Conservation (phyloP, 768 basidiomycete genomes). For the Phaffia tasmanica region DNA sequence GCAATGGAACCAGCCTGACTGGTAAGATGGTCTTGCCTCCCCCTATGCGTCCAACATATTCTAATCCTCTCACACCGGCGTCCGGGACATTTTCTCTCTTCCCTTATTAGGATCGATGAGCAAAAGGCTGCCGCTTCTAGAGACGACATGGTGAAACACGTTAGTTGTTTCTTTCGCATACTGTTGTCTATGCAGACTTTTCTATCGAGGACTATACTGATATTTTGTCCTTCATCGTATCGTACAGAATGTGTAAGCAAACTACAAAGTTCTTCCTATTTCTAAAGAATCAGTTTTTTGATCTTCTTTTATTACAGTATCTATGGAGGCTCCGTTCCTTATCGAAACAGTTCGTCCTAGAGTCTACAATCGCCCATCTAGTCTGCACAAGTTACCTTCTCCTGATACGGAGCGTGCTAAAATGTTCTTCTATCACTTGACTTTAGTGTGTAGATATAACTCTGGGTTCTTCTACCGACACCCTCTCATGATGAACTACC, state of each 20-base stretch:
- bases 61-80: no score
- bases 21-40: background rate
- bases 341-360: background rate
- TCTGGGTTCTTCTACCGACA: conserved; percentile 26
- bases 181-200: no score
- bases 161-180: no score
- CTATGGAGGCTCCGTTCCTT: background rate
- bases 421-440: background rate
- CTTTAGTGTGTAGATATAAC: conserved; percentile 11
- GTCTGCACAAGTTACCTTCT: background rate
- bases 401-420: background rate
- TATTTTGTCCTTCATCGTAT: no score
- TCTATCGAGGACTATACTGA: no score
- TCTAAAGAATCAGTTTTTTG: background rate
- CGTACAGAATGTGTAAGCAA: background rate
- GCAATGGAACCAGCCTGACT: background rate
- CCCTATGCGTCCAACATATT: no score
- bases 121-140: background rate
- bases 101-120: background rate
- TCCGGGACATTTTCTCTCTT: no score
- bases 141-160: background rate
- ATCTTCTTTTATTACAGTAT: background rate
- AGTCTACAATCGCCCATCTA: background rate
- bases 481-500: conserved; percentile 21
- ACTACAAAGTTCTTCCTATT: background rate